Conservation (phyloP, 352 stramenopile species). For the Aphanomyces astaci region DNA sequence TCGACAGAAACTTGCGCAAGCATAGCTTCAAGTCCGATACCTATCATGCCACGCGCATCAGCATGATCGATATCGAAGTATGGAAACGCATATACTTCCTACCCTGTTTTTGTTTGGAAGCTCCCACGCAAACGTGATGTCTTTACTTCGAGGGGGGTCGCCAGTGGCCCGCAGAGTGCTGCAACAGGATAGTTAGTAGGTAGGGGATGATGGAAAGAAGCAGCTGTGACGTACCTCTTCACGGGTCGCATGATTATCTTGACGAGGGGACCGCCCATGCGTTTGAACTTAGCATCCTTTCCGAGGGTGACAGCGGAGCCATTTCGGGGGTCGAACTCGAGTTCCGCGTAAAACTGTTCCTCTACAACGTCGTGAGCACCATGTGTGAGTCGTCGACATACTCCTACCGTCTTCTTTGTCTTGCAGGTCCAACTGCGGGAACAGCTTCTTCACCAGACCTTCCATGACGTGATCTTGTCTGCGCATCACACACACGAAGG, state of each 20-base stretch:
- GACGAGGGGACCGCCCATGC: not conserved
- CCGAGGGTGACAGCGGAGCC: not conserved
- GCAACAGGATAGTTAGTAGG: too few relatives aligned
- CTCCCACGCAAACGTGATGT: slow-evolving; percentile 1
- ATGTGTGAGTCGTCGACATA: too few relatives aligned
- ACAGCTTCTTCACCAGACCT: slow-evolving; percentile 20
- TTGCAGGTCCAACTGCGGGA: slow-evolving; percentile 11
- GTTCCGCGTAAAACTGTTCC: slow-evolving; percentile 11
- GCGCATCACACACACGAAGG: not conserved
- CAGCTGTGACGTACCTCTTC: too few relatives aligned
- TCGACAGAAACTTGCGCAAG: slow-evolving; percentile 1
- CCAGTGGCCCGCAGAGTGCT: not conserved
- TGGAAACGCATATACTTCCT: too few relatives aligned
- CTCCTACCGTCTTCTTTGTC: slow-evolving; percentile 10
- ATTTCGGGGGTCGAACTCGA: not conserved
- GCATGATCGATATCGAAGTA: too few relatives aligned
- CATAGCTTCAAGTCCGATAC: slow-evolving; percentile 18
- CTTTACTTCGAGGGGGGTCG: not conserved
- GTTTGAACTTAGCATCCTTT: slow-evolving; percentile 14
- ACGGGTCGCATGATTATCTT: slow-evolving; percentile 13
- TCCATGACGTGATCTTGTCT: slow-evolving; percentile 23
- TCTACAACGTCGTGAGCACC: too few relatives aligned
- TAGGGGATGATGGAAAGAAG: too few relatives aligned
- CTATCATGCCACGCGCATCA: not conserved
- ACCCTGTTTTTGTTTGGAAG: slow-evolving; percentile 2